Evolutionary conservation across 140 eudicot species (phyloP), one percentile per base, ranked within the genome.

Genomic region (Flaveria floridana): DNA sequence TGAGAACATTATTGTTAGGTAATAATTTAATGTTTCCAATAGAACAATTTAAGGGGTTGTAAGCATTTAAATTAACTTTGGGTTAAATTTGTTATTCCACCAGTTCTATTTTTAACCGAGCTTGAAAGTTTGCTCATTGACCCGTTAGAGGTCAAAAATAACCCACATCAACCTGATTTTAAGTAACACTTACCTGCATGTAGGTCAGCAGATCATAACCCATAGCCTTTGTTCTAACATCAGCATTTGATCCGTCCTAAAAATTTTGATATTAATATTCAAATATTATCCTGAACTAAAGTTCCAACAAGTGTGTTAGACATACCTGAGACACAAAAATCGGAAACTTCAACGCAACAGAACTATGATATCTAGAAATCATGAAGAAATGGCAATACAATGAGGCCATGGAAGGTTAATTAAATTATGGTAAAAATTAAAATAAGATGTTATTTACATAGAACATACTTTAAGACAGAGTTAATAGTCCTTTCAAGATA

Each of bases 291-390:
- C 30, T 39, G n/a, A 18, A 65, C 28, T 39, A 37, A 39, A n/a
- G 3, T 65, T 65, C 52, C 51, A 65, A 65, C 71, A 39, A 46
- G 65, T 70, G 44, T 5, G 18, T 34, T 16, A 37, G 14, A 37
- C 53, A 53, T 80, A 92, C 98, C 96, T 93, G 98, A 77, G 98
- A 93, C 74, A 93, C 82, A 77, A 93, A 93, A 53, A 93, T 82
- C 14, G 98, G 98, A 86, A 79, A 93, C 78, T 83, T 93, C 72
- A 85, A 85, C 21, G 98, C 93, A 81, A 88, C 82, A 39, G 94
- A 67, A 30, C 72, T 78, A 70, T 93, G 98, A 66, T 88, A 88
- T 73, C 98, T 93, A 72, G 61, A 68, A 78, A 47, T 65, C 68
- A 73, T 56, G 13, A 71, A 66, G 30, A 62, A 34, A 41, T 23